Evolutionary conservation across 2,329 filamentous ascomycete genomes (phyloP).

Genomic region (Aspergillus vadensis): DNA sequence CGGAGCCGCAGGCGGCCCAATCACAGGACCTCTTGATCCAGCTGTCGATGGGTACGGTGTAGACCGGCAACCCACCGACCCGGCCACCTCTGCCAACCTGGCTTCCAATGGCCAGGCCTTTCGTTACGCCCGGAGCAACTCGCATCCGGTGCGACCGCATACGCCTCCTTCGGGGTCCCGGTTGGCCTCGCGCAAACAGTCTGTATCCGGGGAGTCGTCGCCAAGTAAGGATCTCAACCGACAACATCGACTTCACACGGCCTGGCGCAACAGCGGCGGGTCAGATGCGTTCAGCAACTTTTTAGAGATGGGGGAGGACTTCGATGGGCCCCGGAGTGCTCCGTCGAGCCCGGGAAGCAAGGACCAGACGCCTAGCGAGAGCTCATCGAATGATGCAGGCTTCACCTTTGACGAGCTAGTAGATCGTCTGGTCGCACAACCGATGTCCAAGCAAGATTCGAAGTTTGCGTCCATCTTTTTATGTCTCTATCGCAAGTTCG

Average conservation of each 20-base stretch:
- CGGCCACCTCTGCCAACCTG: constrained; percentile 39
- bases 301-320: constrained; percentile 47
- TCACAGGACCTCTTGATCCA: constrained; percentile 36
- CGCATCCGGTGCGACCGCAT: constrained; percentile 51
- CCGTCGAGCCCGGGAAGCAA: constrained; percentile 35
- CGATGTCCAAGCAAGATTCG: constrained; percentile 80
- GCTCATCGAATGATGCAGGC: constrained; percentile 39
- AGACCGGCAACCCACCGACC: constrained; percentile 36
- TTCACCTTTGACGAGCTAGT: constrained; percentile 68
- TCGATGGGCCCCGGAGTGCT: constrained; percentile 32
- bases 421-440: constrained; percentile 79
- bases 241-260: constrained; percentile 37
- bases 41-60: constrained; percentile 39
- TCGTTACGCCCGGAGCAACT: constrained; percentile 55
- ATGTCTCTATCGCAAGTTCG: constrained; percentile 91
- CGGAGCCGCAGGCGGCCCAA: constrained; percentile 47
- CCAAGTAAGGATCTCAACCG: constrained; percentile 33
- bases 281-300: constrained; percentile 47
- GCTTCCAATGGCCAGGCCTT: constrained; percentile 30
- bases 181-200: constrained; percentile 37
- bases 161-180: constrained; percentile 42
- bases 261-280: constrained; percentile 44
- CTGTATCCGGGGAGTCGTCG: constrained; percentile 32
- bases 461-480: constrained; percentile 90
- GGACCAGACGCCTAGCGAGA: constrained; percentile 36